Evolutionary conservation across 106 monocot species (phyloP).

Genomic region (Dendrobium officinale): DNA sequence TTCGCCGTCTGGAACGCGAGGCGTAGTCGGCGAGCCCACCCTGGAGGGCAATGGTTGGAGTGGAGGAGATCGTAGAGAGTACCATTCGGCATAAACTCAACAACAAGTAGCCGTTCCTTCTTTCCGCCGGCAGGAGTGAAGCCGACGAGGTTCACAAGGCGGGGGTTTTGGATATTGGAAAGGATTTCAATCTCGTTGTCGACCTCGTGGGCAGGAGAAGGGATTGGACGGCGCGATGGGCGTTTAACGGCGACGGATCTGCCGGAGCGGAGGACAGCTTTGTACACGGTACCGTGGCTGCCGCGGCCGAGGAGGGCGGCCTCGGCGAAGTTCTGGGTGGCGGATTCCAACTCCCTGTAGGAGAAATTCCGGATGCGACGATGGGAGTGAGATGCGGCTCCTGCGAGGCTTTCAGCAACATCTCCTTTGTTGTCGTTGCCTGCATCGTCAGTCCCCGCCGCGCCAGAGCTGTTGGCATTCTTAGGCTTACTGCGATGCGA

Average conservation of each 20-base stretch:
- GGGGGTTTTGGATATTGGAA: conserved; percentile 50
- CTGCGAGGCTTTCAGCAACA: not conserved
- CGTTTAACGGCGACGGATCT: conserved; percentile 80
- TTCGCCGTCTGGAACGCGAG: conserved; percentile 78
- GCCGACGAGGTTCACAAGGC: conserved; percentile 86
- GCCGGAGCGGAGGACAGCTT: conserved; percentile 41
- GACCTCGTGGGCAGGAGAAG: conserved; percentile 32
- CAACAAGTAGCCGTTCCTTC: conserved; percentile 48
- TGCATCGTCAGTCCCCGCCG: not conserved
- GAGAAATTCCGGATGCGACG: conserved; percentile 37
- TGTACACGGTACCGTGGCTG: conserved; percentile 87
- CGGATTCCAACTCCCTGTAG: conserved; percentile 53
- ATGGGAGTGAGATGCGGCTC: not conserved
- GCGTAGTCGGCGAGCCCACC: conserved; percentile 65
- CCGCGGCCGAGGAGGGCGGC: conserved; percentile 74
- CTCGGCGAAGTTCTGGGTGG: conserved; percentile 76
- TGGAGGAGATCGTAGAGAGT: conserved; percentile 84
- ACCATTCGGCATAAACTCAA: conserved; percentile 96
- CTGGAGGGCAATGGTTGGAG: conserved; percentile 49
- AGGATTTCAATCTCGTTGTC: conserved; percentile 91
- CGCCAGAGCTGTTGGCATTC: not conserved
- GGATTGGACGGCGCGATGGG: conserved; percentile 44
- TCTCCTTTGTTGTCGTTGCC: not conserved
- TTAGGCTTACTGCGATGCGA: not conserved
- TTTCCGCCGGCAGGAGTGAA: conserved; percentile 26